Evolutionary conservation across 257 asterid species (phyloP).

Genomic region (Eucommia ulmoides): DNA sequence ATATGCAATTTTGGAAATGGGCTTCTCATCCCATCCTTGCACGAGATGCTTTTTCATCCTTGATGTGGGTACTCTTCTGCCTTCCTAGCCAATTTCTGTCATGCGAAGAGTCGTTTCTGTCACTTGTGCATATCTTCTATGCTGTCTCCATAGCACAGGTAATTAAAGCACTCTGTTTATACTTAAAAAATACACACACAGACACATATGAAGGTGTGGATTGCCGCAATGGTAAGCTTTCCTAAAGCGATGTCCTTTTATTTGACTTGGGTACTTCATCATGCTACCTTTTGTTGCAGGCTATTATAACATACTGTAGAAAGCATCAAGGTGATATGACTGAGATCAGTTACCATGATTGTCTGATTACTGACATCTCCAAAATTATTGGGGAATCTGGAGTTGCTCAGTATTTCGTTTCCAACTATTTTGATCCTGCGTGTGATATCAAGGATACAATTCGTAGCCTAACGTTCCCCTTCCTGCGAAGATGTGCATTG

Average conservation of each 20-base stretch:
- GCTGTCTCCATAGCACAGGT: constrained; percentile 7
- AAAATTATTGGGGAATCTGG: constrained; percentile 31
- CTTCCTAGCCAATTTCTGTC: constrained; percentile 74
- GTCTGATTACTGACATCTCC: constrained; percentile 54
- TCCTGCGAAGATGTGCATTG: constrained; percentile 78
- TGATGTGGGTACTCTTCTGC: constrained; percentile 93
- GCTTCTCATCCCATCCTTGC: constrained; percentile 74
- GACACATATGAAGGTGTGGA: no score
- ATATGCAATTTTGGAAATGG: constrained; percentile 66
- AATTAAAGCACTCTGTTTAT: not conserved
- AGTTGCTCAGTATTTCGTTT: constrained; percentile 46
- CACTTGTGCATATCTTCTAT: constrained; percentile 78
- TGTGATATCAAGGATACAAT: constrained; percentile 45
- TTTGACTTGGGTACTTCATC: not conserved
- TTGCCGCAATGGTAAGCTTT: no score
- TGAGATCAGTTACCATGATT: constrained; percentile 33
- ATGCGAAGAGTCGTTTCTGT: constrained; percentile 59
- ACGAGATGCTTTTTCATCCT: constrained; percentile 76
- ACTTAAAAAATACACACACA: no score
- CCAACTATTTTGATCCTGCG: constrained; percentile 33
- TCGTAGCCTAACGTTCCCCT: constrained; percentile 77
- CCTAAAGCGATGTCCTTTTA: not conserved
- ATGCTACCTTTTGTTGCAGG: constrained; percentile 32
- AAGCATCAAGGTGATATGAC: constrained; percentile 18
- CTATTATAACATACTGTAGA: constrained; percentile 32